Evolutionary conservation across 2,329 filamentous ascomycete species (phyloP).

Genomic region (Beauveria caledonica): DNA sequence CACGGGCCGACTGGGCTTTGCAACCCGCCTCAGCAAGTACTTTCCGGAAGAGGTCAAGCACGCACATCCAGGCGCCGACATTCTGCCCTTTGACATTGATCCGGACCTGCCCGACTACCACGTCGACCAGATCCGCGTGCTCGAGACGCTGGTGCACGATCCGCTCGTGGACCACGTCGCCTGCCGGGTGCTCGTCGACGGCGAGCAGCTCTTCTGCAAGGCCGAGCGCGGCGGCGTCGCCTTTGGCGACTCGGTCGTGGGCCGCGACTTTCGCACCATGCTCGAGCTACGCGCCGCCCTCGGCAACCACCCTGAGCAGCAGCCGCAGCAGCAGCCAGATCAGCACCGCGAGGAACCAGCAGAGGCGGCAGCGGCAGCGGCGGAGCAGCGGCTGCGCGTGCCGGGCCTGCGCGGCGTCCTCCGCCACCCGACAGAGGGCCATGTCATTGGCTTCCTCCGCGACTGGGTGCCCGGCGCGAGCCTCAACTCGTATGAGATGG

Average conservation of each 20-base stretch:
- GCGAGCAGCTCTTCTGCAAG: slow-evolving; percentile 8
- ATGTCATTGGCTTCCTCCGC: slow-evolving; percentile 10
- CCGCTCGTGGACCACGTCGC: slow-evolving; percentile 3
- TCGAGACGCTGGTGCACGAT: slow-evolving; percentile 2
- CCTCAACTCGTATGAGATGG: not conserved
- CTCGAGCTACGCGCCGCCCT: not conserved
- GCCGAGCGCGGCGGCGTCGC: slow-evolving; percentile 10
- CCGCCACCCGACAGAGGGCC: slow-evolving; percentile 4
- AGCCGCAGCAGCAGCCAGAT: too few species aligned
- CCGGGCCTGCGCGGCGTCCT: slow-evolving; percentile 2
- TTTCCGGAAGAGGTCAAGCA: not conserved
- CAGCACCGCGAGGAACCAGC: too few species aligned
- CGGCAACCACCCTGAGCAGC: not conserved
- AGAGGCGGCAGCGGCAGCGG: not conserved
- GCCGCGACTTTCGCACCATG: slow-evolving; percentile 2
- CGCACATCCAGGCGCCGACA: not conserved
- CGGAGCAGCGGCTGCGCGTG: not conserved
- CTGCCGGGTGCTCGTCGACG: slow-evolving; percentile 1
- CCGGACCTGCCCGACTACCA: not conserved
- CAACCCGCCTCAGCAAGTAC: not conserved
- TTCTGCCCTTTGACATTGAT: not conserved
- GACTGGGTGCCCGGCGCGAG: slow-evolving; percentile 7
- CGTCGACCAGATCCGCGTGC: not conserved
- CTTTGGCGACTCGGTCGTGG: slow-evolving; percentile 9
- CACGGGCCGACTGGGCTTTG: not conserved